These are phyloP conservation scores for Tetrahymena thermophila DNA, from an alignment of 73 alveolate genomes.

Conservation along the genomic window DNA sequence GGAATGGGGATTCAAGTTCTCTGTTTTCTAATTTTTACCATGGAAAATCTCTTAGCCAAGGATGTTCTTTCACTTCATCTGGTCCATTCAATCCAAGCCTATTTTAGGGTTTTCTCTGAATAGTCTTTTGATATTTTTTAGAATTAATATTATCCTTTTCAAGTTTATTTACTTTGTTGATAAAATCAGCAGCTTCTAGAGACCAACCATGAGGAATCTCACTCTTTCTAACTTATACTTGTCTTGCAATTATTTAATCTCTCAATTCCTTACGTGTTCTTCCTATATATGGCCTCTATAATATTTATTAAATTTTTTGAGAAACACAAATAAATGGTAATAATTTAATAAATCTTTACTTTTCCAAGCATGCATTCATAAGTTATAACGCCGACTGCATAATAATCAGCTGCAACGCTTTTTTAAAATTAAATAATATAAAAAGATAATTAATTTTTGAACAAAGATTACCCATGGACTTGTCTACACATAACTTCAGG, in stretches of 20 bases:
- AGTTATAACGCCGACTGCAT: conserved; percentile 73
- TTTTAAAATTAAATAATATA: neutral
- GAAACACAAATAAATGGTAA: neutral
- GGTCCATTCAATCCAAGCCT: conserved; percentile 92
- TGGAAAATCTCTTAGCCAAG: conserved; percentile 90
- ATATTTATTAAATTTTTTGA: neutral
- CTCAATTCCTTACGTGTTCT: conserved; percentile 89
- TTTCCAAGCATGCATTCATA: conserved; percentile 76
- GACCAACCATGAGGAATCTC: conserved; percentile 95
- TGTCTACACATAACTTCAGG: conserved; percentile 87
- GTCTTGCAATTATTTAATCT: conserved; percentile 86
- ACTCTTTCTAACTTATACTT: conserved; percentile 63
- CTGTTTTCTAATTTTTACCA: conserved; percentile 75
- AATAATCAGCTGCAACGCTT: conserved; percentile 74
- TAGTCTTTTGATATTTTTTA: conserved; percentile 28
- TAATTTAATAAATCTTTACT: neutral
- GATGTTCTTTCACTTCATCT: conserved; percentile 86
- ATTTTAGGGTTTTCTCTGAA: conserved; percentile 60
- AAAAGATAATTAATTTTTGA: neutral
- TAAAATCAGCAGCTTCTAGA: conserved; percentile 93
- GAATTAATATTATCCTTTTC: neutral
- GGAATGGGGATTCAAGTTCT: conserved; percentile 74
- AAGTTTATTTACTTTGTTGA: conserved; percentile 53
- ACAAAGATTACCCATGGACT: conserved; percentile 46
- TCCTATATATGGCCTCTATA: conserved; percentile 89